These are phyloP conservation scores for Isatis lusitanica DNA, from an alignment of 441 rosid species.

Conservation along the genomic window DNA sequence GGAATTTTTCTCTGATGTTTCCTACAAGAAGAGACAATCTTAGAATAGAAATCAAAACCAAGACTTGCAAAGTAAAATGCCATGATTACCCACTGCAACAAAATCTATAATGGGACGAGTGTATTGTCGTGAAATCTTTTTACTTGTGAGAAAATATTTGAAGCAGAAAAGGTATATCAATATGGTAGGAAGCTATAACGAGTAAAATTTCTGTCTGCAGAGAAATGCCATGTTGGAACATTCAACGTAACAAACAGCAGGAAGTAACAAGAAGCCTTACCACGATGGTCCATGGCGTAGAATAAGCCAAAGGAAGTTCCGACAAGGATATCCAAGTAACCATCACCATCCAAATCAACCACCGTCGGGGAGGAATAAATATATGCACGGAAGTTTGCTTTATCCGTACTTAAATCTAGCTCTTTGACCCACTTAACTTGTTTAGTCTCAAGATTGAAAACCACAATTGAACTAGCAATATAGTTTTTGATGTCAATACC, in stretches of 20 bases:
- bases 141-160: not conserved
- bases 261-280: conserved; percentile 45
- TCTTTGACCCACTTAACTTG: conserved; percentile 91
- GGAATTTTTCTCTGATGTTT: conserved; percentile 76
- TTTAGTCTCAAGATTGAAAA: conserved; percentile 92
- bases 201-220: not conserved
- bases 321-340: conserved; percentile 93
- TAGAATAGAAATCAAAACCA: conserved; percentile 30
- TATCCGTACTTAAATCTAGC: conserved; percentile 86
- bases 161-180: not conserved
- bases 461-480: conserved; percentile 85
- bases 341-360: conserved; percentile 99
- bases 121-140: conserved; percentile 9
- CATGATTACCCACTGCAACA: conserved; percentile 14
- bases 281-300: conserved; percentile 93
- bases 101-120: not conserved
- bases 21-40: conserved; percentile 52
- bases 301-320: conserved; percentile 98
- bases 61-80: conserved; percentile 20
- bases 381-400: conserved; percentile 70
- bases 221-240: not conserved
- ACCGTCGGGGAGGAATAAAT: conserved; percentile 94
- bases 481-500: conserved; percentile 85
- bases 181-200: not conserved
- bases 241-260: not conserved